Evolutionary conservation across 2,329 filamentous ascomycete species (phyloP).

Genomic region (Aaosphaeria pasadenensis): DNA sequence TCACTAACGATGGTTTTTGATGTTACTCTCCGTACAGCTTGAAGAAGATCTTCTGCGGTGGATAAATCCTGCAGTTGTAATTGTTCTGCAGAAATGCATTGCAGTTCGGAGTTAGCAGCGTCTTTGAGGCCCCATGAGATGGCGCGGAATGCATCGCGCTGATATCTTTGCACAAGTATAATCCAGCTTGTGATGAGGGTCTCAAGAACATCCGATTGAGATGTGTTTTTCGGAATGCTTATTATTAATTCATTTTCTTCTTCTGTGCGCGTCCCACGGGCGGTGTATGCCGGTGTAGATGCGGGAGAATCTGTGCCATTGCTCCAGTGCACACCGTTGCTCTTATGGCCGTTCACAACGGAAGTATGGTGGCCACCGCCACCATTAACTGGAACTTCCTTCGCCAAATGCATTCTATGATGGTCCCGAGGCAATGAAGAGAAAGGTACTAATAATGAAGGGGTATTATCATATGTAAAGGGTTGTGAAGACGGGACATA

Average conservation of each 20-base stretch:
- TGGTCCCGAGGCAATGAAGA: too few relatives aligned
- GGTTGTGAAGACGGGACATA: too few relatives aligned
- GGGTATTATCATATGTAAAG: too few relatives aligned
- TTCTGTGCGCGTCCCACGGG: neutral
- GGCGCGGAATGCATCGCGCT: constrained; percentile 27
- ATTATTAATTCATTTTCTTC: too few relatives aligned
- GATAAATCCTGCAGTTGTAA: constrained; percentile 14
- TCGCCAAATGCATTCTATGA: too few relatives aligned
- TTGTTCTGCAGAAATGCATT: constrained; percentile 14
- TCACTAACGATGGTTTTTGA: constrained; percentile 7
- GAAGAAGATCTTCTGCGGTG: constrained; percentile 11
- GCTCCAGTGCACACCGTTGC: neutral
- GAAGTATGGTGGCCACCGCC: too few relatives aligned
- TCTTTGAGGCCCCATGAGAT: constrained; percentile 25
- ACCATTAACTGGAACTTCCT: too few relatives aligned
- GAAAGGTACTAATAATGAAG: too few relatives aligned
- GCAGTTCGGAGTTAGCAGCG: constrained; percentile 5
- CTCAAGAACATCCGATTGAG: constrained; percentile 9
- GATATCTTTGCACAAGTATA: constrained; percentile 28
- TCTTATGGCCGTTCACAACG: neutral
- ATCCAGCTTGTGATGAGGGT: constrained; percentile 29
- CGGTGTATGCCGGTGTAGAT: neutral
- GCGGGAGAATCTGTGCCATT: neutral
- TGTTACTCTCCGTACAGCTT: constrained; percentile 12
- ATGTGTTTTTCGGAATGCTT: too few relatives aligned